These are phyloP conservation scores for Trametes elegans DNA, from an alignment of 768 basidiomycete genomes.

Conservation along the genomic window DNA sequence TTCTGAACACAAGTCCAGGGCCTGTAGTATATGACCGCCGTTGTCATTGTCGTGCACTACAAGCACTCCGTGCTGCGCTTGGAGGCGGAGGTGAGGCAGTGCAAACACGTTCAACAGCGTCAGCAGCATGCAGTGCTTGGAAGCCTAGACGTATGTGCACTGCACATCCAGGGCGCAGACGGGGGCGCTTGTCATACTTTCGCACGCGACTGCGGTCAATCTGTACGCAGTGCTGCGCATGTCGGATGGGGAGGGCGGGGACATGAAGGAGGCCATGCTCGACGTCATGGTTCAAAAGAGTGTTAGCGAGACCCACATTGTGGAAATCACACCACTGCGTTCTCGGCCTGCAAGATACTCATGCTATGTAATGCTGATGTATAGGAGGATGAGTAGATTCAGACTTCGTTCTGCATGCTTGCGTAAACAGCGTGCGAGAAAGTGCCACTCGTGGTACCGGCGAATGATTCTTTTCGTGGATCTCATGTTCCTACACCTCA, in stretches of 20 bases:
- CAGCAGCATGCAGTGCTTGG: too few species aligned
- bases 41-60: slow-evolving; percentile 23
- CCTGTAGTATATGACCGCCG: slow-evolving; percentile 22
- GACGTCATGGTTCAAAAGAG: too few species aligned
- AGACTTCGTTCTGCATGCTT: too few species aligned
- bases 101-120: background rate
- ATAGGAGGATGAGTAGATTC: too few species aligned
- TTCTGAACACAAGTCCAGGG: slow-evolving; percentile 17
- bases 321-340: too few species aligned
- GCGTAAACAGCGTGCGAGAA: too few species aligned
- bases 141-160: background rate
- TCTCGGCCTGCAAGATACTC: too few species aligned
- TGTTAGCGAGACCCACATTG: too few species aligned
- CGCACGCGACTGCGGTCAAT: background rate
- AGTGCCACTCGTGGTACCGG: too few species aligned
- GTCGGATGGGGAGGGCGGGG: background rate
- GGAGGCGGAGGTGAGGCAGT: background rate
- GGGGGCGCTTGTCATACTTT: background rate
- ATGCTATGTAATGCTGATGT: too few species aligned
- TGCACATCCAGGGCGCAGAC: background rate
- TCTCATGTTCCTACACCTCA: too few species aligned
- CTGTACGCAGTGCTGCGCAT: slow-evolving; percentile 1
- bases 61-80: background rate
- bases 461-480: too few species aligned
- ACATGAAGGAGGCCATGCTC: background rate